A percentile compares a stretch with the other conserved stretches of the same genome.
phyloP scores from a whole-genome alignment of 345 rosid species.

The Cochlearia excelsa region DNA sequence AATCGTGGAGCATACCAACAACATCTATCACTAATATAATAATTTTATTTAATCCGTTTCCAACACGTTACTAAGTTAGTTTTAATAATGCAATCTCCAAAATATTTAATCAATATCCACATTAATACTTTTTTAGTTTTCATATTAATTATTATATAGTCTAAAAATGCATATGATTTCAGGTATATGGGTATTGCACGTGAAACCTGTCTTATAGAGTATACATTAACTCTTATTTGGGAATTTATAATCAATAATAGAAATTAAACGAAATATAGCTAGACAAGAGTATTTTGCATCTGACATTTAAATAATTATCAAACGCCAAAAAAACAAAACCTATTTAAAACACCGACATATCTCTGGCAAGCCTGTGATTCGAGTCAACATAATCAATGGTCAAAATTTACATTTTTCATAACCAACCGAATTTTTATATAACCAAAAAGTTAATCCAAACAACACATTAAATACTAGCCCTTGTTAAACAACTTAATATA shows the following conservation, averaged over 20 bases:
- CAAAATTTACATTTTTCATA: constrained; percentile 22
- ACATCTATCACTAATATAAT: constrained; percentile 2
- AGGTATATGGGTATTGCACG: constrained; percentile 35
- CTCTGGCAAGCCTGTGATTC: constrained; percentile 37
- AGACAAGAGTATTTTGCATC: constrained; percentile 29
- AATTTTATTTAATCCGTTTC: background rate
- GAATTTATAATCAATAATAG: constrained; percentile 5
- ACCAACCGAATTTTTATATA: constrained; percentile 12
- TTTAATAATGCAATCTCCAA: constrained; percentile 7
- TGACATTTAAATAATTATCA: constrained; percentile 19
- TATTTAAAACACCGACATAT: constrained; percentile 39
- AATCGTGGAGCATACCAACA: constrained; percentile 17
- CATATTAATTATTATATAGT: background rate
- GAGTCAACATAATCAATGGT: constrained; percentile 30
- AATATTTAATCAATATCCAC: background rate
- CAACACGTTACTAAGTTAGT: constrained; percentile 17
- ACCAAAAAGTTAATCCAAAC: constrained; percentile 25
- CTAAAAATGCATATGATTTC: constrained; percentile 31
- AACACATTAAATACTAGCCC: constrained; percentile 11
- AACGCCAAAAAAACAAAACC: constrained; percentile 24
- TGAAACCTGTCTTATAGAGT: constrained; percentile 33
- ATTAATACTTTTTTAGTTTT: background rate
- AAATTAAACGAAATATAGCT: constrained; percentile 12
- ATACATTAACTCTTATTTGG: constrained; percentile 8
- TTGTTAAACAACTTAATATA: background rate